Base-by-base conservation (phyloP, 208 protist genomes). In the Phytomonas serpens region DNA sequence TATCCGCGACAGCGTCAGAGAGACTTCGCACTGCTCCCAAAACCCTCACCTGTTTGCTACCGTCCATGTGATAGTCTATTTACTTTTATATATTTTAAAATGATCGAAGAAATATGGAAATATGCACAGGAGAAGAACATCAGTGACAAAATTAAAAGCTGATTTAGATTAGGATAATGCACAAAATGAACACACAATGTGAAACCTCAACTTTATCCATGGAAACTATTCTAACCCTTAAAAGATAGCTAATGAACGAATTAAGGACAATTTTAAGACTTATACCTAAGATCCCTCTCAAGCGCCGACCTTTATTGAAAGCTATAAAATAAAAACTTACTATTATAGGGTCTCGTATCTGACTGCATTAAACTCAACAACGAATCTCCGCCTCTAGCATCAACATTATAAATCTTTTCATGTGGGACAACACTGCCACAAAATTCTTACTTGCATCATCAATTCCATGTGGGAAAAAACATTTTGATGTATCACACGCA, bases 11-110 rank as follows among this genome's bases (percentile, higher is more conserved):
- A 2, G 81, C 90, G 37, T 95, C 82, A 5, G 87, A 76, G 11
- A 85, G 71, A 11, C 79, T 89, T 32, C 90, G 76, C 5, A 80
- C 80, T 0, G 90, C 87, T n/a, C 90, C 90, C 10, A 95, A 79
- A 42, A 95, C 86, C 10, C 90, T 82, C 5, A 80, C 67, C 40
- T 47, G 63, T 23, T 67, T 67, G 19, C 19, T 47, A 67, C 23
- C 27, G 4, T 57, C 47, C 47, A 67, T 67, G 63, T 67, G 4
- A 23, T 67, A 67, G n/a, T 57, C 38, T 67, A 67, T 51, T 38
- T 27, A 67, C 6, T 57, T 67, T 62, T 67, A 4, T 27, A 57
- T 57, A 57, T 57, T 57, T 57, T 27, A 1, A 19, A 57, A 23
- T 57, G 5, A 9, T 57, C 47, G 47, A 19, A 57, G 2, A 57